Conservation (phyloP, 306 rosid species). For the Prosopis cineraria region DNA sequence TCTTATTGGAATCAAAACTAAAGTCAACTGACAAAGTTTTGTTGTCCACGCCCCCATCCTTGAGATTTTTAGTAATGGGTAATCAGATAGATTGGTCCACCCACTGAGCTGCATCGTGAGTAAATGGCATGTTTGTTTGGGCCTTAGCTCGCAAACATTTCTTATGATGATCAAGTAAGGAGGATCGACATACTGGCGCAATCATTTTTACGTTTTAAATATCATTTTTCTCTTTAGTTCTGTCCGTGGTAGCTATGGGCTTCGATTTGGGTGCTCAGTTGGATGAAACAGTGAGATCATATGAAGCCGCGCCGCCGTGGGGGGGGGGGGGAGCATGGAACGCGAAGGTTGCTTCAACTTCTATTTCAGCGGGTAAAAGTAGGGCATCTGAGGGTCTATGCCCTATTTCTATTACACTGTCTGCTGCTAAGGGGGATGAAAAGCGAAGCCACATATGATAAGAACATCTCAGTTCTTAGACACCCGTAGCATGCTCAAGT, state of each 20-base stretch:
- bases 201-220: slow-evolving; percentile 11
- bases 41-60: slow-evolving; percentile 33
- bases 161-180: slow-evolving; percentile 30
- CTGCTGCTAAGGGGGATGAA: slow-evolving; percentile 44
- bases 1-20: slow-evolving; percentile 13
- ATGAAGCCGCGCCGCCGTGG: too few species aligned
- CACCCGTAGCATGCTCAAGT: slow-evolving; percentile 25
- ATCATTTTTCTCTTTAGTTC: neutral
- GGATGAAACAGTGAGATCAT: slow-evolving; percentile 39
- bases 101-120: neutral
- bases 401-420: slow-evolving; percentile 53
- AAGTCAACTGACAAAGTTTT: slow-evolving; percentile 39
- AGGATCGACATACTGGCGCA: slow-evolving; percentile 29
- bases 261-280: neutral
- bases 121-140: slow-evolving; percentile 17
- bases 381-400: slow-evolving; percentile 47
- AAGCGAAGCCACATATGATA: slow-evolving; percentile 26
- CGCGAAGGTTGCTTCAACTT: slow-evolving; percentile 9
- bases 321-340: too few species aligned
- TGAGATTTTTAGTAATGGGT: neutral
- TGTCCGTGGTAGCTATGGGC: neutral
- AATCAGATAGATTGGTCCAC: slow-evolving; percentile 1
- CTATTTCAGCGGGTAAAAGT: slow-evolving; percentile 42
- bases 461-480: slow-evolving; percentile 8
- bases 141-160: slow-evolving; percentile 26